phyloP scores from a whole-genome alignment of 2,329 filamentous ascomycete genomes.

The Coleophoma eucalyptorum region DNA sequence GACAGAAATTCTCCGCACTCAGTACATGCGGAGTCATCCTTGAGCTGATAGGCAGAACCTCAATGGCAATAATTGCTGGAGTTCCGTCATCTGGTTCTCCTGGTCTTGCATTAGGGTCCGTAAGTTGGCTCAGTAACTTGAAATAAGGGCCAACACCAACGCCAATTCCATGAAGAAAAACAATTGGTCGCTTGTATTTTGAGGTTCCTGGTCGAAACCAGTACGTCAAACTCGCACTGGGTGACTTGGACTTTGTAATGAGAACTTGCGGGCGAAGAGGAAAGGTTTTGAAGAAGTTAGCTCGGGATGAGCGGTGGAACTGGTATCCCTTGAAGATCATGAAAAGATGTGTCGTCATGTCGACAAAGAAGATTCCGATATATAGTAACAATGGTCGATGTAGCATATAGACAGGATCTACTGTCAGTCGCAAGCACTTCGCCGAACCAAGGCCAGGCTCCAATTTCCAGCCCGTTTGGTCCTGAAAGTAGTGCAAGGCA shows the following conservation, averaged over 20 bases:
- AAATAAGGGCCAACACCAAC: slow-evolving; percentile 51
- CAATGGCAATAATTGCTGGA: slow-evolving; percentile 49
- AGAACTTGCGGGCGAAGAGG: slow-evolving; percentile 44
- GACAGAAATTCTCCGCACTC: slow-evolving; percentile 39
- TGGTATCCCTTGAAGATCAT: slow-evolving; percentile 36
- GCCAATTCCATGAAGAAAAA: slow-evolving; percentile 59
- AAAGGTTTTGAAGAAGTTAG: slow-evolving; percentile 39
- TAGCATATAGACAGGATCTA: slow-evolving; percentile 50
- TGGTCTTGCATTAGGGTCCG: slow-evolving; percentile 19
- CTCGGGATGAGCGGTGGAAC: slow-evolving; percentile 36
- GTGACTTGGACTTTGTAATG: slow-evolving; percentile 35
- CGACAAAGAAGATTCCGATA: slow-evolving; percentile 31
- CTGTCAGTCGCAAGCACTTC: slow-evolving; percentile 46
- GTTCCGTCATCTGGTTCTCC: slow-evolving; percentile 33
- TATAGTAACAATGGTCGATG: slow-evolving; percentile 52
- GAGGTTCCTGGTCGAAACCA: slow-evolving; percentile 57
- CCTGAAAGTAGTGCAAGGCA: slow-evolving; percentile 45
- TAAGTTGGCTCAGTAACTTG: slow-evolving; percentile 43
- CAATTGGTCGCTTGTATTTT: slow-evolving; percentile 44
- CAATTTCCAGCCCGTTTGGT: slow-evolving; percentile 40
- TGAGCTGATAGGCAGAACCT: slow-evolving; percentile 51
- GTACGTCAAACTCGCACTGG: slow-evolving; percentile 44
- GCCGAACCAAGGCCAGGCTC: slow-evolving; percentile 44
- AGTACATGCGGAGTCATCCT: slow-evolving; percentile 46
- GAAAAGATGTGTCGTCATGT: slow-evolving; percentile 14